Percentiles rank a stretch among this genome's conserved stretches.
Conservation (phyloP, 345 rosid genomes). For the Noccaea caerulescens region DNA sequence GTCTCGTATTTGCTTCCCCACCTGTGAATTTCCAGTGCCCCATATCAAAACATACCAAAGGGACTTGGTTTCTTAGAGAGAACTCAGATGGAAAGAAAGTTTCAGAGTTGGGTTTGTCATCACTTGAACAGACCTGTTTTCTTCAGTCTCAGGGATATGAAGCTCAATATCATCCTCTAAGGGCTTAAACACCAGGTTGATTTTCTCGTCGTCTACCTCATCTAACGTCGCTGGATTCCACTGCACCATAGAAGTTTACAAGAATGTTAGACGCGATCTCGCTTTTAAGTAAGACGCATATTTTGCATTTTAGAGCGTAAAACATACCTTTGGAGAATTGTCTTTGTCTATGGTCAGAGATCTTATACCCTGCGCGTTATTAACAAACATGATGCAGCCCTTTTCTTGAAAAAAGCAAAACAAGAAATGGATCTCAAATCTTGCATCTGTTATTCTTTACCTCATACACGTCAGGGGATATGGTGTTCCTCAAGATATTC, state of each 20-base stretch:
- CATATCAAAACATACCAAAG: background rate
- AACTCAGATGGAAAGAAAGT: background rate
- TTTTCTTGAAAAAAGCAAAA: background rate
- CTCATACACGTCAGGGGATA: conserved; percentile 88
- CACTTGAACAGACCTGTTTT: conserved; percentile 53
- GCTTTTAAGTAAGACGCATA: conserved; percentile 7
- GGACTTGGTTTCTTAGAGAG: background rate
- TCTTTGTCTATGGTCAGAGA: conserved; percentile 91
- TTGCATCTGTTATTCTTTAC: conserved; percentile 45
- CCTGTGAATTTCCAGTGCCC: conserved; percentile 48
- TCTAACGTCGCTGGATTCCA: conserved; percentile 75
- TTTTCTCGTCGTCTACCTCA: conserved; percentile 59
- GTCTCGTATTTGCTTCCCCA: conserved; percentile 83
- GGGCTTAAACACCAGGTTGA: conserved; percentile 64
- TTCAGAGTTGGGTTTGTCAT: background rate
- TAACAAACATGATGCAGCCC: conserved; percentile 19
- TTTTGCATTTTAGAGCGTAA: conserved; percentile 8
- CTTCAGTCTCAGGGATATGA: conserved; percentile 69
- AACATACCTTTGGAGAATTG: conserved; percentile 80
- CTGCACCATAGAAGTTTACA: conserved; percentile 44
- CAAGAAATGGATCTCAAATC: background rate
- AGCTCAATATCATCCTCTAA: conserved; percentile 69
- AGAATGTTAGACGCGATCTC: conserved; percentile 1
- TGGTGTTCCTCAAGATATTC: conserved; percentile 60
- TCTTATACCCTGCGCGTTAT: conserved; percentile 70